A percentile compares a stretch with the other conserved stretches of the same genome.
Conservation (phyloP, 2,329 filamentous ascomycete genomes). For the Incumbomyces delicatus region DNA sequence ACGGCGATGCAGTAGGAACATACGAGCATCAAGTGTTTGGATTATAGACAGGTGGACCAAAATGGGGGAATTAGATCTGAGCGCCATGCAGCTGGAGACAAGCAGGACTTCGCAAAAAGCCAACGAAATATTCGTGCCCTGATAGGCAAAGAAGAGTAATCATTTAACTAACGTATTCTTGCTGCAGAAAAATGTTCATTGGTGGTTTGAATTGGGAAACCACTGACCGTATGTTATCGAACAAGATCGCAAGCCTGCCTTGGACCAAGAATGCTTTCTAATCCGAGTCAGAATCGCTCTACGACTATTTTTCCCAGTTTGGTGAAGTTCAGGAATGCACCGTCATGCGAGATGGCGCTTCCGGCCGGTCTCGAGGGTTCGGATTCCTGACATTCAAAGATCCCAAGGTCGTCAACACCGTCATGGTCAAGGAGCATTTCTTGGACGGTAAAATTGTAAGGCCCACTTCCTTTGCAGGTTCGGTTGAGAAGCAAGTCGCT, state of each 20-base stretch:
- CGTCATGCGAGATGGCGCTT: slow-evolving; percentile 95
- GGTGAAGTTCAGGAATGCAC: slow-evolving; percentile 96
- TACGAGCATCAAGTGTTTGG: too few species aligned
- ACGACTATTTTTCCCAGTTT: slow-evolving; percentile 95
- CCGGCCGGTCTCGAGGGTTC: slow-evolving; percentile 87
- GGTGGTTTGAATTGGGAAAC: slow-evolving; percentile 98
- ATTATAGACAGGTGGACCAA: neutral
- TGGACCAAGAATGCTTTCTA: slow-evolving; percentile 5
- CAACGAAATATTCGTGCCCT: too few species aligned
- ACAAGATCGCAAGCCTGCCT: neutral
- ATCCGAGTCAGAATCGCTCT: slow-evolving; percentile 65
- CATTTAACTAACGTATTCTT: slow-evolving; percentile 26
- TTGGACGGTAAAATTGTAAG: slow-evolving; percentile 96
- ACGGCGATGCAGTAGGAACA: too few species aligned
- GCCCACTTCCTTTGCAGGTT: slow-evolving; percentile 18
- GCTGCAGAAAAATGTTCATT: slow-evolving; percentile 94
- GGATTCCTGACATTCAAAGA: slow-evolving; percentile 98
- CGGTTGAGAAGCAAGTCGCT: slow-evolving; percentile 12
- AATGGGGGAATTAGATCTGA: neutral
- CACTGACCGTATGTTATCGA: slow-evolving; percentile 69
- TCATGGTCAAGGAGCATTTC: slow-evolving; percentile 99
- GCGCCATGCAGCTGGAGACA: slow-evolving; percentile 2
- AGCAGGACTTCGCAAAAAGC: too few species aligned
- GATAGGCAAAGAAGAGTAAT: too few species aligned
- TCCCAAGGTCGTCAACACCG: slow-evolving; percentile 93